phyloP scores from a whole-genome alignment of 2,329 filamentous ascomycete species.

The Furcasterigmium furcatum region DNA sequence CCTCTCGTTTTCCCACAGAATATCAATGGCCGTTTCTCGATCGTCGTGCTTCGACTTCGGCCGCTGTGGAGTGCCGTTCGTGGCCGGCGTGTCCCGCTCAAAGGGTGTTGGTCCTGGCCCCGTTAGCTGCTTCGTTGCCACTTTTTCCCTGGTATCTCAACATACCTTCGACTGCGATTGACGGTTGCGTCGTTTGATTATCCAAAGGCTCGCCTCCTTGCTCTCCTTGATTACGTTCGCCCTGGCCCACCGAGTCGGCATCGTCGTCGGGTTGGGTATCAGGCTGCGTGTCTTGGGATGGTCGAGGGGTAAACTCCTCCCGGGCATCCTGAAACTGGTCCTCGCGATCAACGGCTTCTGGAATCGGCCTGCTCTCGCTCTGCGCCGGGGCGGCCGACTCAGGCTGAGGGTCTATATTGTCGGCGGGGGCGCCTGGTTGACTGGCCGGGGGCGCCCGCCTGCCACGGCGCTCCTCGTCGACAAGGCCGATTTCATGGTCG shows the following conservation, averaged over 20 bases:
- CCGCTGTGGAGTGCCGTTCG: background rate
- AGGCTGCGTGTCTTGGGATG: background rate
- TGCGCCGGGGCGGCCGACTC: too few species aligned
- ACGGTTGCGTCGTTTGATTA: conserved; percentile 1
- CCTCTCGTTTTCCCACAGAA: conserved; percentile 94
- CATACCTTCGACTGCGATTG: conserved; percentile 13
- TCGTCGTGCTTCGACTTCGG: conserved; percentile 10
- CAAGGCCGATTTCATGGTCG: conserved; percentile 68
- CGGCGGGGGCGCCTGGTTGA: too few species aligned
- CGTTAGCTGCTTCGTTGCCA: background rate
- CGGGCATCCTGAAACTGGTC: background rate
- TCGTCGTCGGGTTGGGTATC: background rate
- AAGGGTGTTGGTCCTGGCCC: conserved; percentile 1
- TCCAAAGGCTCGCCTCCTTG: conserved; percentile 1
- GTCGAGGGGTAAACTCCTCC: background rate
- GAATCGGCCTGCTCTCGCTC: too few species aligned
- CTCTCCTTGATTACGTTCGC: background rate
- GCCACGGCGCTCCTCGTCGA: conserved; percentile 52
- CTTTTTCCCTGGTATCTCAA: background rate
- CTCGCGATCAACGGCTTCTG: background rate
- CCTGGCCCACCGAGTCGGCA: background rate
- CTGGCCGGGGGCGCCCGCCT: background rate
- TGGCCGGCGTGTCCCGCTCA: background rate
- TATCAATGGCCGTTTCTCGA: conserved; percentile 66
- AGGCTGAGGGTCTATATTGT: too few species aligned